Conservation (phyloP, 768 basidiomycete genomes). For the Terana coerulea region DNA sequence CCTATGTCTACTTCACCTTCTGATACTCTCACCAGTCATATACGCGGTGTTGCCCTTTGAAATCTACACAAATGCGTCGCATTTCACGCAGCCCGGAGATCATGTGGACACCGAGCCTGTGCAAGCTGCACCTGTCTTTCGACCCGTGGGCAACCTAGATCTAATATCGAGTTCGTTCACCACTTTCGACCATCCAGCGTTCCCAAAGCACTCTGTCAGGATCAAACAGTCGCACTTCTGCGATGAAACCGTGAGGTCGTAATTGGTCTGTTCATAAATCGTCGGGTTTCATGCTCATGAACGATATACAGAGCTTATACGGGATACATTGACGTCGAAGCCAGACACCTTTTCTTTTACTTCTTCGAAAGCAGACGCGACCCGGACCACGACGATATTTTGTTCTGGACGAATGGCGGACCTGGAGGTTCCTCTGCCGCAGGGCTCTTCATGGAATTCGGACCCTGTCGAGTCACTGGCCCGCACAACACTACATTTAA, state of each 20-base stretch:
- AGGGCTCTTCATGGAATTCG: conserved; percentile 47
- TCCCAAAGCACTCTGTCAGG: conserved; percentile 39
- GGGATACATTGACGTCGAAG: conserved; percentile 56
- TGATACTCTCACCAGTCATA: too few relatives aligned
- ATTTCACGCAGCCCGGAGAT: not conserved
- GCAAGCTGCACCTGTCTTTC: conserved; percentile 4
- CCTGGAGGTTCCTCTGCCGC: conserved; percentile 27
- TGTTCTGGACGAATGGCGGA: conserved; percentile 36
- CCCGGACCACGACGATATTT: conserved; percentile 28
- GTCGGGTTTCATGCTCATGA: not conserved
- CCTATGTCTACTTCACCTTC: too few relatives aligned
- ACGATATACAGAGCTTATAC: conserved; percentile 3
- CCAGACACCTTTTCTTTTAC: conserved; percentile 43
- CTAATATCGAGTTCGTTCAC: conserved; percentile 27
- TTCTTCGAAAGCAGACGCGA: conserved; percentile 44
- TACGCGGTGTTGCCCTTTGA: too few relatives aligned
- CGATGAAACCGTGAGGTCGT: conserved; percentile 32
- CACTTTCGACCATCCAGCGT: conserved; percentile 38
- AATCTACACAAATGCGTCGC: not conserved
- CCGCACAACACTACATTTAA: conserved; percentile 49
- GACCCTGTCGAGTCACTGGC: conserved; percentile 62
- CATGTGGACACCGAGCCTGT: not conserved
- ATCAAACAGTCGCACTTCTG: conserved; percentile 42
- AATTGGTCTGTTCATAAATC: conserved; percentile 7
- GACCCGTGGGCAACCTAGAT: conserved; percentile 10